Conservation (phyloP, 2,329 filamentous ascomycete species). For the Penicillium sp. region DNA sequence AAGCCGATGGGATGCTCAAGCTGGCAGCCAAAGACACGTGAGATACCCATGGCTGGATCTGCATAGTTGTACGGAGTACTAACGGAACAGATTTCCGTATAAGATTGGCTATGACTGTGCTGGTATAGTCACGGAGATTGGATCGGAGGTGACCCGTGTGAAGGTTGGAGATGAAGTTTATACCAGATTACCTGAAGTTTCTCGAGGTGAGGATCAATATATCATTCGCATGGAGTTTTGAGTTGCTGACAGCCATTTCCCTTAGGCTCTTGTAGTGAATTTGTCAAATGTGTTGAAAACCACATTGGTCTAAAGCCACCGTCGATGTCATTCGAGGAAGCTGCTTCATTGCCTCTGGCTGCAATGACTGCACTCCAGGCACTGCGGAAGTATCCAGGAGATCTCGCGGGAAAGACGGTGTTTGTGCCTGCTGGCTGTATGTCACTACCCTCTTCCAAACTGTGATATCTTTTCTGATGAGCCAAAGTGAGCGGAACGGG, state of each 20-base stretch:
- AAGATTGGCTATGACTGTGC: constrained; percentile 48
- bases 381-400: constrained; percentile 47
- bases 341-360: constrained; percentile 46
- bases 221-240: not conserved
- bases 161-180: constrained; percentile 46
- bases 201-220: constrained; percentile 27
- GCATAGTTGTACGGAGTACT: not conserved
- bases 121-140: constrained; percentile 42
- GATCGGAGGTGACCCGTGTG: constrained; percentile 35
- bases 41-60: constrained; percentile 8
- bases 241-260: not conserved
- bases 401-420: constrained; percentile 54
- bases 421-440: constrained; percentile 52
- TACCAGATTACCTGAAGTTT: constrained; percentile 33
- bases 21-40: constrained; percentile 34
- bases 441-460: not conserved
- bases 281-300: constrained; percentile 33
- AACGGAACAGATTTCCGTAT: constrained; percentile 41
- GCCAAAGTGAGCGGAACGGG: constrained; percentile 50
- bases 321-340: constrained; percentile 45
- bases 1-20: constrained; percentile 41
- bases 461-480: not conserved
- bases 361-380: constrained; percentile 50
- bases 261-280: constrained; percentile 43
- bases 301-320: constrained; percentile 45